These are phyloP conservation scores for Lathyrus aphaca DNA, from an alignment of 306 rosid genomes.

Conservation along the genomic window DNA sequence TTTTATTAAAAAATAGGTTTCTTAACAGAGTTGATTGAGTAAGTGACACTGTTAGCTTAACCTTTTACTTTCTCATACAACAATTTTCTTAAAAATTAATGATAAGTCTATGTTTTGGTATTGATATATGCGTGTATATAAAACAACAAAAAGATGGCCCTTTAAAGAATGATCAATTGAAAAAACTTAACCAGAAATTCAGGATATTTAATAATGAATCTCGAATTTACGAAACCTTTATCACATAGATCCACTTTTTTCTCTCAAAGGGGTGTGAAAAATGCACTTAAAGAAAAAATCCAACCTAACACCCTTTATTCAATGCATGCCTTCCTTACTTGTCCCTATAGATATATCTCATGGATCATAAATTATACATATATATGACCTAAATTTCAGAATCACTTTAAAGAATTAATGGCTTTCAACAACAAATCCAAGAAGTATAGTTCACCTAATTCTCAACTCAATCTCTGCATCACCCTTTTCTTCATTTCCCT, in stretches of 20 bases:
- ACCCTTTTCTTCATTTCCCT: slow-evolving; percentile 75
- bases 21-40: slow-evolving; percentile 20
- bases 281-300: slow-evolving; percentile 50
- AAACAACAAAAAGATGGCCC: neutral
- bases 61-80: slow-evolving; percentile 20
- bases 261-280: slow-evolving; percentile 55
- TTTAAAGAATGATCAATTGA: neutral
- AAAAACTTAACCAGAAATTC: slow-evolving; percentile 42
- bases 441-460: slow-evolving; percentile 44
- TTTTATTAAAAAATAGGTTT: slow-evolving; percentile 18
- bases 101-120: neutral
- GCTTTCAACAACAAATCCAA: slow-evolving; percentile 65
- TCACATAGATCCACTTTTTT: slow-evolving; percentile 50
- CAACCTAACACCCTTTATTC: slow-evolving; percentile 48
- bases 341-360: neutral
- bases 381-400: slow-evolving; percentile 33
- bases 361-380: neutral
- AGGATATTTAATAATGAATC: slow-evolving; percentile 29
- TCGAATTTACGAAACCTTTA: slow-evolving; percentile 30
- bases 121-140: neutral
- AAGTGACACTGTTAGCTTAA: slow-evolving; percentile 27
- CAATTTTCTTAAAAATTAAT: neutral
- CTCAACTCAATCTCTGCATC: slow-evolving; percentile 59
- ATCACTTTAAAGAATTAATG: slow-evolving; percentile 47
- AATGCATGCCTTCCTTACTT: slow-evolving; percentile 48